Base-by-base conservation (phyloP, 2,329 filamentous ascomycete genomes). In the Penicillium sp. region DNA sequence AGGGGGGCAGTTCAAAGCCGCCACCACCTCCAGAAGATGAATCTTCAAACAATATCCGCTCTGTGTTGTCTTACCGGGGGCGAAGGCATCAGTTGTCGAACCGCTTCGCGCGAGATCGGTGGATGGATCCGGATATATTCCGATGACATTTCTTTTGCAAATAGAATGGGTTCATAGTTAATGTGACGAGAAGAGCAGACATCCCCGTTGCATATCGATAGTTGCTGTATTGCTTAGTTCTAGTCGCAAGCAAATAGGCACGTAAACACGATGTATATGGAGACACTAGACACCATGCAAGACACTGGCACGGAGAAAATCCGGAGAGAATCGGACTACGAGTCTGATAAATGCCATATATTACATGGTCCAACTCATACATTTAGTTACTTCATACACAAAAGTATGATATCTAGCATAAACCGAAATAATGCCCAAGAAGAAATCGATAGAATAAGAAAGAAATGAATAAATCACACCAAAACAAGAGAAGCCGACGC, bases 111-210 rank as follows among this genome's bases (percentile, higher is more conserved):
- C 61, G 63, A 56, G 65, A 67, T 52, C 67, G 69, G 34, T 72
- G 68, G 67, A 63, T 63, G 50, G 70, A 71, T 52, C 70, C 70
- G 10, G 67, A 71, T 60, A 72, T 71, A 71, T 58, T 67, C 48
- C 65, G 65, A 67, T 71, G 50, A 69, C 18, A 12, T 48, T 27
- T 49, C 46, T 40, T 51, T 38, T 50, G 57, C 50, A 61, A 63
- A 63, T 64, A 65, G 49, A 35, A 55, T 55, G 37, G 13, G 35
- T 40, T 41, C 44, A 56, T 58, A 52, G 48, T 51, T 23, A 52
- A 55, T 52, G 40, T 55, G 35, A 55, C 35, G 25, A 32, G 16
- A 42, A 31, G 46, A 32, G 16, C 13, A 49, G 40, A 27, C 9
- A 21, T 42, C 38, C 6, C n/a, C 23, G 27, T 50, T 54, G 18